Base-by-base conservation (phyloP, 2,329 filamentous ascomycete genomes). In the Fusarium sp. region DNA sequence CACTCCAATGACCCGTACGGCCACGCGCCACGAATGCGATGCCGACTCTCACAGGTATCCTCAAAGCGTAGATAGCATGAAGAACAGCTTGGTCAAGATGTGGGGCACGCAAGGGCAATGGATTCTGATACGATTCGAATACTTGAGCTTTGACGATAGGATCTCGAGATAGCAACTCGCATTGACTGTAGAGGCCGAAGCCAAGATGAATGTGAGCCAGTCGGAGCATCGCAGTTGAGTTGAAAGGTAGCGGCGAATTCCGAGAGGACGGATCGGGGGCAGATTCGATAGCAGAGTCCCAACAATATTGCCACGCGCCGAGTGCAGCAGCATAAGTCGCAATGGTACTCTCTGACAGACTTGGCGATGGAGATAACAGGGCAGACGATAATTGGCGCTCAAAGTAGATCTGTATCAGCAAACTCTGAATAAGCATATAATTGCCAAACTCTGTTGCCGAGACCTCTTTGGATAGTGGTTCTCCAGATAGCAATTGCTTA, bases 1-100 rank as follows among this genome's bases (percentile, higher is more conserved):
- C 51, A 30, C 69, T 72, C 69, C 69, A 72, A 18, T 70, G 70
- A 6, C 70, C 57, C 6, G 69, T 72, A 22, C 56, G 54, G 4
- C 67, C 70, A 15, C 67, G 62, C 10, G 69, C 69, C 12, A 72
- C 67, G 22, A 71, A 72, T 15, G 67, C 69, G 11, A 72, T 72
- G 1, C 69, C 69, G 10, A 71, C 62, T 8, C 69, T 59, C 8
- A 72, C 62, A 3, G 69, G 69, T 18, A 72, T 51, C 13, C 69
- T 72, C 8, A 72, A 51, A 24, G 69, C 67, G 32, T 72, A 64
- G 7, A 70, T 70, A 24, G 66, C 63, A 44, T 73, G 65, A 15
- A 73, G 24, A 28, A 72, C 50, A 18, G 68, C 70, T 28, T 66
- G 47, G 5, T 69, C 65, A 0, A 73, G 58, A n/a, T 73, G 68